These are phyloP conservation scores for Neobulgaria alba DNA, from an alignment of 2,329 filamentous ascomycete genomes.

Conservation along the genomic window DNA sequence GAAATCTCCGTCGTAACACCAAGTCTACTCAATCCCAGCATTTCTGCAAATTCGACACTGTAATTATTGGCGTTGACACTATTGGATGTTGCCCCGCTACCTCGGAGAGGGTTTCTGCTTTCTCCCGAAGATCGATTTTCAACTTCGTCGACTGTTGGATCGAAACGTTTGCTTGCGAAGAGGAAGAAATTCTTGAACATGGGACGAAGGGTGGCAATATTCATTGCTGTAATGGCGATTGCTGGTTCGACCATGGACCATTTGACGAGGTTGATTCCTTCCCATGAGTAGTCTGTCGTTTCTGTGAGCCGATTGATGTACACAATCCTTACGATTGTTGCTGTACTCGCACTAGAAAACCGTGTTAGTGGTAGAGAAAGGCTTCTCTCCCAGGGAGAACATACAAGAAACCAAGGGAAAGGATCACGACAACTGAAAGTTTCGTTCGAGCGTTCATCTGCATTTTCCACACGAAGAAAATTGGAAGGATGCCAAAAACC, in stretches of 20 bases:
- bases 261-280: slow-evolving; percentile 35
- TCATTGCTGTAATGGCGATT: slow-evolving; percentile 34
- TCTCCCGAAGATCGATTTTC: not conserved
- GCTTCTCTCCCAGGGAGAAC: not conserved
- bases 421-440: slow-evolving; percentile 28
- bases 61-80: slow-evolving; percentile 12
- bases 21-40: slow-evolving; percentile 18
- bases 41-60: slow-evolving; percentile 20
- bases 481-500: slow-evolving; percentile 25
- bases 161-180: slow-evolving; percentile 14
- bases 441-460: slow-evolving; percentile 26
- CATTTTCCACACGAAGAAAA: slow-evolving; percentile 25
- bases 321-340: slow-evolving; percentile 35
- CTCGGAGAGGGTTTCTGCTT: not conserved
- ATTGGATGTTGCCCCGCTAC: not conserved
- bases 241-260: slow-evolving; percentile 38
- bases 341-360: slow-evolving; percentile 31
- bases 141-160: slow-evolving; percentile 9
- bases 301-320: slow-evolving; percentile 33
- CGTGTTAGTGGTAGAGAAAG: not conserved
- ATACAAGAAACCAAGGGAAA: slow-evolving; percentile 33
- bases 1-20: slow-evolving; percentile 21
- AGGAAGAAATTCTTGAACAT: slow-evolving; percentile 24
- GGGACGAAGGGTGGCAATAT: slow-evolving; percentile 33
- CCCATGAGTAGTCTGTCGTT: slow-evolving; percentile 33